These are phyloP conservation scores for Diplodia sapinea DNA, from an alignment of 2,329 filamentous ascomycete genomes.

Conservation along the genomic window DNA sequence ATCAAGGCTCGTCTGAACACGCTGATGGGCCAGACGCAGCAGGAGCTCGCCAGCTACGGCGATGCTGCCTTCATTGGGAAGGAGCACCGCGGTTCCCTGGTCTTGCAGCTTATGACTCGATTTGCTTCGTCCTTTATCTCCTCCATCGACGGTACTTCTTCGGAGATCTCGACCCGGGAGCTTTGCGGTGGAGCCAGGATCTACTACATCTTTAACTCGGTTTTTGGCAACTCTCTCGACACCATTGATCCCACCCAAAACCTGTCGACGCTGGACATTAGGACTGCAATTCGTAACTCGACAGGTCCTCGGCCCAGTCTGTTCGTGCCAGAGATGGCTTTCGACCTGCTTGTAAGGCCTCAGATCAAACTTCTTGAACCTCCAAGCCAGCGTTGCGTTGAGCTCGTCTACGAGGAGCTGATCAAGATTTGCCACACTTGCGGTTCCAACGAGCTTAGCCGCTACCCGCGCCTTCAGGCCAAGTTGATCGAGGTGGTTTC, in stretches of 20 bases:
- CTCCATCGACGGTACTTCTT: constrained; percentile 97
- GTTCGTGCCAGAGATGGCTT: constrained; percentile 96
- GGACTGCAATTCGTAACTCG: constrained; percentile 96
- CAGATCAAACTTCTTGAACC: constrained; percentile 97
- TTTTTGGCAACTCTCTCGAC: constrained; percentile 95
- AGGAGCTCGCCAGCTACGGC: constrained; percentile 96
- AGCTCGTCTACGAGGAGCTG: constrained; percentile 96
- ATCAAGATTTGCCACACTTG: constrained; percentile 99
- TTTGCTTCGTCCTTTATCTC: constrained; percentile 98
- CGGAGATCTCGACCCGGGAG: constrained; percentile 98
- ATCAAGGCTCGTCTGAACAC: constrained; percentile 98
- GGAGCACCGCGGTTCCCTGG: constrained; percentile 92
- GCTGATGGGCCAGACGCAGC: constrained; percentile 98
- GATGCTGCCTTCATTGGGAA: constrained; percentile 98
- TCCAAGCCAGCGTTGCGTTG: constrained; percentile 93
- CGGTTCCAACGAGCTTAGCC: constrained; percentile 88
- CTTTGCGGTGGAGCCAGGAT: constrained; percentile 92
- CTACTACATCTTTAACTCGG: constrained; percentile 99
- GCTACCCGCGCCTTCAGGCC: constrained; percentile 90
- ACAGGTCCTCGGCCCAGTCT: constrained; percentile 93
- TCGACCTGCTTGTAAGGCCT: constrained; percentile 95
- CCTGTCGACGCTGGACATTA: constrained; percentile 90
- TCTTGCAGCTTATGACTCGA: constrained; percentile 95
- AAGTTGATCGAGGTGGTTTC: constrained; percentile 99
- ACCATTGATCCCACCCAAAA: constrained; percentile 96